Evolutionary conservation across 2,329 filamentous ascomycete genomes (phyloP), one percentile per base, ranked within the genome.

Genomic region (Pseudopithomyces chartarum): DNA sequence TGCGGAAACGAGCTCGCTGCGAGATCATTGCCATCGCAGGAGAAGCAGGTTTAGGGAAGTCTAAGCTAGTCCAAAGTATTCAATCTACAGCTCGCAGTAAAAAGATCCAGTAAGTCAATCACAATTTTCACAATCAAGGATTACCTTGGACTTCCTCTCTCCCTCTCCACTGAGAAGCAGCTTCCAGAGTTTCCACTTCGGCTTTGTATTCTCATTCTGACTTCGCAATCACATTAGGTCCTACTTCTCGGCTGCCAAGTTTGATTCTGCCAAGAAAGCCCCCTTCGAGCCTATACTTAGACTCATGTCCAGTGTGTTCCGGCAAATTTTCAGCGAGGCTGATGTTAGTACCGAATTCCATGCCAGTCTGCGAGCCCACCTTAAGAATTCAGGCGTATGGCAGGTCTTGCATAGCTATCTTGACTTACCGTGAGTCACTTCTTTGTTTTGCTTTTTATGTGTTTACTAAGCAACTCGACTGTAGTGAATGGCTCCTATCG

Each of bases 271-370:
- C 17, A 82, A 82, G 61, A 81, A 81, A 52, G 80, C 84, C 5
- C 86, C 86, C 0, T 88, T 87, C 60, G 86, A 87, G 54, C 84
- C 86, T 0, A 80, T 87, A 36, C 76, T 87, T 17, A 82, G 81
- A 58, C 77, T 86, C n/a, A 79, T 88, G 75, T 83, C 83, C 6
- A 85, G 83, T 36, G 73, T 88, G 17, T 83, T 88, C 55, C 81
- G 85, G 23, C 86, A 88, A 59, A 87, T 88, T 6, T 88, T 88
- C 64, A 87, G 85, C 1, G 86, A 88, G 66, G 81, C 83, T 34
- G 85, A 88, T 69, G 82, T 88, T 15, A 80, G 77, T 10, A 86
- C 85, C 1, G 81, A 84, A 0, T 88, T 87, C 57, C 86, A 88
- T 63, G 81, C 85, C 56, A 82, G 80, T 58, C 75, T 88, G 12